Evolutionary conservation across 805 yeast species (phyloP).

Genomic region (Saccharomycopsis babjevae): DNA sequence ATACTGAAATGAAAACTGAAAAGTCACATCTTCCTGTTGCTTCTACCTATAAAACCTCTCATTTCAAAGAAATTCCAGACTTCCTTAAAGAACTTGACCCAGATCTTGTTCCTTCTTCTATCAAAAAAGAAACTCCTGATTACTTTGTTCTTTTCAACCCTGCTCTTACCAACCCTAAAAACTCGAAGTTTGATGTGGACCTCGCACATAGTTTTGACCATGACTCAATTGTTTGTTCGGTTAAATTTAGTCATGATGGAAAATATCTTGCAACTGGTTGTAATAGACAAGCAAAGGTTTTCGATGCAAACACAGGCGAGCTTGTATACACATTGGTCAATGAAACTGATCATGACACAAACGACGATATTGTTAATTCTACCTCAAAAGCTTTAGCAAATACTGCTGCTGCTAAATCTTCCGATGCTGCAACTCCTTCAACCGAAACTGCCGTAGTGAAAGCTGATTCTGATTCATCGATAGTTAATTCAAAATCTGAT

Average conservation of each 20-base stretch:
- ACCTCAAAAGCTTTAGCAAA: not conserved
- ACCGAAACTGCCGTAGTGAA: not conserved
- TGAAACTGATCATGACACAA: conserved; percentile 44
- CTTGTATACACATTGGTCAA: conserved; percentile 79
- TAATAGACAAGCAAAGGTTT: conserved; percentile 91
- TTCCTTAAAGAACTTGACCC: conserved; percentile 74
- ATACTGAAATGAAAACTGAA: conserved; percentile 21
- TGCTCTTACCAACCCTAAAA: conserved; percentile 44
- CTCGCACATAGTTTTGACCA: conserved; percentile 86
- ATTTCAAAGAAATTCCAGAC: conserved; percentile 39
- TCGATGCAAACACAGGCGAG: conserved; percentile 85
- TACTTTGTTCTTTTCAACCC: conserved; percentile 89
- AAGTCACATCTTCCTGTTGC: conserved; percentile 20
- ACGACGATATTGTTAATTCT: not conserved
- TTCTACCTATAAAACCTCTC: conserved; percentile 42
- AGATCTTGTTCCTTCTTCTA: conserved; percentile 59
- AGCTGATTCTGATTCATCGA: not conserved
- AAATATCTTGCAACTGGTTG: conserved; percentile 93
- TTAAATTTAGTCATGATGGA: conserved; percentile 84
- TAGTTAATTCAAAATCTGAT: conserved; percentile 19
- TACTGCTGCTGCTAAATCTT: not conserved
- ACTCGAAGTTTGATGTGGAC: conserved; percentile 59
- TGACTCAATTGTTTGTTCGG: conserved; percentile 93
- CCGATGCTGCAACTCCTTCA: conserved; percentile 16
- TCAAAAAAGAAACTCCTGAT: conserved; percentile 74